Percentiles rank a stretch among this genome's conserved stretches.
phyloP scores from a whole-genome alignment of 805 yeast species.

The Sugiyamaella qingdaonensis region DNA sequence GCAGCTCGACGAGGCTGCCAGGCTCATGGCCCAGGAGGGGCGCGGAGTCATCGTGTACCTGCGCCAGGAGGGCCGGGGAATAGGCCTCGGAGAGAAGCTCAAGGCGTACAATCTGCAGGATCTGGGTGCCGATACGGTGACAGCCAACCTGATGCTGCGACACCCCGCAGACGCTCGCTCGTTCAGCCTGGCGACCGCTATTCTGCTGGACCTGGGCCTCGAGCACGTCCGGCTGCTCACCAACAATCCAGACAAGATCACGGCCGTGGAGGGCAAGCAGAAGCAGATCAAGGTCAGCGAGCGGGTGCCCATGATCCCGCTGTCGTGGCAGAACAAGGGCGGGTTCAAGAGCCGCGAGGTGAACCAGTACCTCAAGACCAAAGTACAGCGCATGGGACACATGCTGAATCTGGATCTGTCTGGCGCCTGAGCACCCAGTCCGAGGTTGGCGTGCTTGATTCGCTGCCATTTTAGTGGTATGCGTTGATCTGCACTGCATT shows the following conservation, averaged over 20 bases:
- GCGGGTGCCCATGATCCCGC: slow-evolving; percentile 95
- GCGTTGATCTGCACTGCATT: too few species aligned
- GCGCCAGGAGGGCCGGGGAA: slow-evolving; percentile 98
- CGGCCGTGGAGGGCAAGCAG: slow-evolving; percentile 88
- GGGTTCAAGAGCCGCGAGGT: slow-evolving; percentile 85
- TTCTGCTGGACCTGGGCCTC: slow-evolving; percentile 76
- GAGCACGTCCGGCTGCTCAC: slow-evolving; percentile 72
- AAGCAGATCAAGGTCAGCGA: slow-evolving; percentile 71
- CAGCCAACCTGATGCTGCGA: slow-evolving; percentile 84
- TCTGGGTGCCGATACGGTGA: slow-evolving; percentile 97
- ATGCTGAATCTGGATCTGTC: slow-evolving; percentile 44
- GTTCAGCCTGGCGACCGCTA: slow-evolving; percentile 90
- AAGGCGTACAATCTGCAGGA: slow-evolving; percentile 97
- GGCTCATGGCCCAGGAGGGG: slow-evolving; percentile 81
- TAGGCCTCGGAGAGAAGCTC: slow-evolving; percentile 95
- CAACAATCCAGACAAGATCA: slow-evolving; percentile 93
- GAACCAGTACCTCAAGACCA: slow-evolving; percentile 89
- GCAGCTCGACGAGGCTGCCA: slow-evolving; percentile 96
- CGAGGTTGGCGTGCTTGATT: too few species aligned
- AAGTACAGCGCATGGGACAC: slow-evolving; percentile 97
- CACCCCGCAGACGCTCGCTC: slow-evolving; percentile 99
- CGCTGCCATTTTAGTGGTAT: too few species aligned
- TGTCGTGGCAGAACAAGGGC: slow-evolving; percentile 70
- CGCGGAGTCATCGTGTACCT: slow-evolving; percentile 93
- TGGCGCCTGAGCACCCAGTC: neutral